Conservation (phyloP, 139 green algal species). For the Chlorella vulgaris region DNA sequence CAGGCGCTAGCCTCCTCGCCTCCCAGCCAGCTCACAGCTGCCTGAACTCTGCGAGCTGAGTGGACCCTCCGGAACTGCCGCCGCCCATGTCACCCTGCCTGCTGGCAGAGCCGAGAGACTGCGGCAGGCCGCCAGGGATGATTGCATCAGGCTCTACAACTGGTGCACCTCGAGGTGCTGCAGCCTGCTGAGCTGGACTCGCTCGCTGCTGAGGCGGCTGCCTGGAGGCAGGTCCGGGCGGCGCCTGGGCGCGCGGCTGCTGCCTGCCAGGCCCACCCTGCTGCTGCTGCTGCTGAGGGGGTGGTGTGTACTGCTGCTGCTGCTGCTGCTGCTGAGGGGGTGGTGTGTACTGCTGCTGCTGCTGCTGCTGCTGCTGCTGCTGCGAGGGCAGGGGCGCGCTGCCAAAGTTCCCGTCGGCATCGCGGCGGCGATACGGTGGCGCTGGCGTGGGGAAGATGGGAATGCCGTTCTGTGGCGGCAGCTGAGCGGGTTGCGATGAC, state of each 20-base stretch:
- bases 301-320: no score
- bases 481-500: background rate
- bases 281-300: background rate
- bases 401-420: constrained; percentile 5
- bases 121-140: constrained; percentile 10
- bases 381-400: background rate
- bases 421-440: constrained; percentile 20
- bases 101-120: no score
- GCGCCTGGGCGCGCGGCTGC: background rate
- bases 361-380: constrained; percentile 2
- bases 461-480: constrained; percentile 17
- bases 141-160: constrained; percentile 29
- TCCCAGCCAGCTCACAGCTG: background rate
- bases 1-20: no score
- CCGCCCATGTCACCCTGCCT: background rate
- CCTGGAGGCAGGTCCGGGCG: background rate
- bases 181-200: background rate
- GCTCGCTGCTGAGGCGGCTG: constrained; percentile 8
- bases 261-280: background rate
- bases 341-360: background rate
- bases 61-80: background rate
- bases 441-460: constrained; percentile 21
- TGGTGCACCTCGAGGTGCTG: background rate
- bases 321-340: background rate
- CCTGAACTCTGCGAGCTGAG: background rate